Evolutionary conservation across 805 yeast species (phyloP).

Genomic region (Nakazawaea wickerhamii): DNA sequence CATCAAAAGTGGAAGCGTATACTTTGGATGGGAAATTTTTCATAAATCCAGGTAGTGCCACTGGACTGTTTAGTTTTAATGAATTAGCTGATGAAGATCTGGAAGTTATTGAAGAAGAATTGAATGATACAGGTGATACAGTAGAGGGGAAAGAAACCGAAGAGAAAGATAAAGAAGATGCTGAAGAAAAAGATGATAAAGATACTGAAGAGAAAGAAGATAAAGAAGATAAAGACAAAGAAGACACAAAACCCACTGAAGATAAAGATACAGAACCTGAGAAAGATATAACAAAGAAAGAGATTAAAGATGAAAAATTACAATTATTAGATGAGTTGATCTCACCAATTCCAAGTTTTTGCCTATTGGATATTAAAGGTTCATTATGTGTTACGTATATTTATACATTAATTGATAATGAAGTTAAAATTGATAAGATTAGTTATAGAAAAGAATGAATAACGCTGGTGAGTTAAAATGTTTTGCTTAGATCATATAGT

Average conservation of each 20-base stretch:
- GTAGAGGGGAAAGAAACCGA: constrained; percentile 8
- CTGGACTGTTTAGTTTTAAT: constrained; percentile 78
- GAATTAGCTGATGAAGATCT: constrained; percentile 53
- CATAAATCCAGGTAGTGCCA: constrained; percentile 95
- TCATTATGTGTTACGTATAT: constrained; percentile 74
- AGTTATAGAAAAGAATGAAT: constrained; percentile 43
- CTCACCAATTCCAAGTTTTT: constrained; percentile 74
- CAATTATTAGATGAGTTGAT: constrained; percentile 23
- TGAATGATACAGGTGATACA: constrained; percentile 17
- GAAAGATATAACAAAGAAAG: constrained; percentile 1
- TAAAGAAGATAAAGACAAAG: constrained; percentile 10
- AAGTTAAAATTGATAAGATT: constrained; percentile 87
- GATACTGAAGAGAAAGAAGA: neutral
- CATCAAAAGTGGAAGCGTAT: constrained; percentile 89
- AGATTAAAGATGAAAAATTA: constrained; percentile 17
- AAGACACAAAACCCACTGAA: constrained; percentile 19
- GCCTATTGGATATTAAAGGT: constrained; percentile 82
- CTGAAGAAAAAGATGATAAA: constrained; percentile 4
- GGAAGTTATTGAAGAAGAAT: constrained; percentile 29
- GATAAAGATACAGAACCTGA: constrained; percentile 13
- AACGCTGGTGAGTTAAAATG: neutral
- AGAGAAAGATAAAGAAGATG: constrained; percentile 10
- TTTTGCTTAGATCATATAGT: too few species aligned
- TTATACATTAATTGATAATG: constrained; percentile 74
- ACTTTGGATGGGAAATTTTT: constrained; percentile 89